Conservation (phyloP, 352 stramenopile species). For the Phytophthora ramorum region DNA sequence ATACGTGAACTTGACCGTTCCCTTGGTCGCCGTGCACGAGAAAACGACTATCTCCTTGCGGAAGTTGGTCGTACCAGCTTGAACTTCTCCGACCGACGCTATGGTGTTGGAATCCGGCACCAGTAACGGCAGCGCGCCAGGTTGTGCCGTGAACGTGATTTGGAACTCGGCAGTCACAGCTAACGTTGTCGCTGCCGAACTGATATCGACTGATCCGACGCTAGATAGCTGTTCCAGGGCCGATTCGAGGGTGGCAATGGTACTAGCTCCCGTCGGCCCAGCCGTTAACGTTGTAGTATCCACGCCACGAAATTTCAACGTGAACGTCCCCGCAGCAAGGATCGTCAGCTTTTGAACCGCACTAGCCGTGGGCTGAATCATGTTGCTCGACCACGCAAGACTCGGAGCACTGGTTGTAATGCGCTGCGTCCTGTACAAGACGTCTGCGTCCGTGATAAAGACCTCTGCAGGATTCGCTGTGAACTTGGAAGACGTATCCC, state of each 20-base stretch:
- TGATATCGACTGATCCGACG: constrained; percentile 54
- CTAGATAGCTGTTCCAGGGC: constrained; percentile 50
- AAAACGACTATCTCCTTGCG: constrained; percentile 76
- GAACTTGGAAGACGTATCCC: constrained; percentile 69
- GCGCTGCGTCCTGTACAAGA: constrained; percentile 58
- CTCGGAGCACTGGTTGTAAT: constrained; percentile 61
- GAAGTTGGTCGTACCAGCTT: constrained; percentile 58
- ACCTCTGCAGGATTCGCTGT: constrained; percentile 53
- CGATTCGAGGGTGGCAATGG: constrained; percentile 33
- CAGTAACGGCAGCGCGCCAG: constrained; percentile 58
- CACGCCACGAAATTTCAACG: constrained; percentile 59
- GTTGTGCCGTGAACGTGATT: constrained; percentile 66
- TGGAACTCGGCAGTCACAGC: constrained; percentile 37
- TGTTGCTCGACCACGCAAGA: constrained; percentile 61
- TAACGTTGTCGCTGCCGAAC: constrained; percentile 30
- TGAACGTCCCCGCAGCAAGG: constrained; percentile 42
- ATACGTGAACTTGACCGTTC: constrained; percentile 44
- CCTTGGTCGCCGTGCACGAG: constrained; percentile 44
- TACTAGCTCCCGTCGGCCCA: constrained; percentile 33
- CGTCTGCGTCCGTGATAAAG: constrained; percentile 57
- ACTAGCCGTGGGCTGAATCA: constrained; percentile 23
- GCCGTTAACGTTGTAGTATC: constrained; percentile 30
- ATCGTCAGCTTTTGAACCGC: constrained; percentile 66
- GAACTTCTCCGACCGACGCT: constrained; percentile 38
- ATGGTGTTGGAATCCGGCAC: constrained; percentile 5